phyloP scores from a whole-genome alignment of 257 asterid genomes.

The Penstemon davidsonii region DNA sequence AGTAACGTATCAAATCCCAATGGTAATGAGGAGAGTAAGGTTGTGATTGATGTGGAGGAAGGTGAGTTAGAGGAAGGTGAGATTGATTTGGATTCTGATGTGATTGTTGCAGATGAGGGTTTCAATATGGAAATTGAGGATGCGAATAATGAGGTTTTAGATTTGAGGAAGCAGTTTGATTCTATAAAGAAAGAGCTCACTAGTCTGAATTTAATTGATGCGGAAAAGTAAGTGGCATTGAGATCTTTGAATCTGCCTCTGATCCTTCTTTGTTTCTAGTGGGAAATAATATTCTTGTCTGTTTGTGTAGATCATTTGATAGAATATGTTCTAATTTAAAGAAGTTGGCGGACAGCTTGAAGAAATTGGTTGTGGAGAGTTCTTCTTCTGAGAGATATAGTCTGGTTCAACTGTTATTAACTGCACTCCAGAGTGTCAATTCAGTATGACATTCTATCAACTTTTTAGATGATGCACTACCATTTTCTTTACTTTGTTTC shows the following conservation, averaged over 20 bases:
- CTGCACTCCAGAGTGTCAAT: conserved; percentile 50
- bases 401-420: conserved; percentile 51
- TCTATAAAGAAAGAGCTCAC: conserved; percentile 50
- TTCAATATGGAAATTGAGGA: conserved; percentile 24
- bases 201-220: conserved; percentile 50
- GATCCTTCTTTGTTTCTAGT: background rate
- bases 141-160: conserved; percentile 30
- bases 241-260: background rate
- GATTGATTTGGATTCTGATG: conserved; percentile 94
- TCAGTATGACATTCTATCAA: conserved; percentile 49
- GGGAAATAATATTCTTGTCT: conserved; percentile 9
- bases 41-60: conserved; percentile 65
- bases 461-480: background rate
- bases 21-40: conserved; percentile 32
- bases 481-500: background rate
- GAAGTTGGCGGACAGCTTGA: conserved; percentile 46
- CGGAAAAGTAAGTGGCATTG: conserved; percentile 57
- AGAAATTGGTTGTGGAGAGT: conserved; percentile 43
- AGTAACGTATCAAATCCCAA: conserved; percentile 20
- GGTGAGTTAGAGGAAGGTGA: conserved; percentile 99
- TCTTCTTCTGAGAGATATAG: conserved; percentile 52
- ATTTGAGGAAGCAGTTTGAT: conserved; percentile 39
- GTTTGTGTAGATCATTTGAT: conserved; percentile 60
- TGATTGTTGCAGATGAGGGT: conserved; percentile 33
- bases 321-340: conserved; percentile 54